Evolutionary conservation across 208 protist genomes (phyloP).

Genomic region (Balamuthia mandrillaris): DNA sequence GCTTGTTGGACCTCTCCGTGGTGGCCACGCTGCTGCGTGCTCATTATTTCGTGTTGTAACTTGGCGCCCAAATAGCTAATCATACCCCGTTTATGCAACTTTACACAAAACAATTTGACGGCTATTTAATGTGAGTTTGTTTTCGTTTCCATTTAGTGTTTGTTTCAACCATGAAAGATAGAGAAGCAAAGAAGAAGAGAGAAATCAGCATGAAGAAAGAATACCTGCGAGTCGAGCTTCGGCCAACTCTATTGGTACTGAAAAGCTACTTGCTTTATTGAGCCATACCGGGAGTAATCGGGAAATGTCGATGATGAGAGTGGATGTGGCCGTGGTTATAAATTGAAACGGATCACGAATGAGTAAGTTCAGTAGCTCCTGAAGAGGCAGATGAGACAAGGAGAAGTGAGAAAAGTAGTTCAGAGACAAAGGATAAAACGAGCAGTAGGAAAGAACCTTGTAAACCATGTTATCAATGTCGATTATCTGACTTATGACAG

Average conservation of each 20-base stretch:
- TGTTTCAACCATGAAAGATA: no score
- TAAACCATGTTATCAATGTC: slow-evolving; percentile 21
- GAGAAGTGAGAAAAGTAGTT: neutral
- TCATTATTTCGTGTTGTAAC: neutral
- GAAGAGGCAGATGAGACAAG: neutral
- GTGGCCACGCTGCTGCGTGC: no score
- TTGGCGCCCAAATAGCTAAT: neutral
- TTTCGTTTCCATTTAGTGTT: neutral
- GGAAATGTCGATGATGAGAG: neutral
- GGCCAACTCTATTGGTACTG: neutral
- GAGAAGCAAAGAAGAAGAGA: no score
- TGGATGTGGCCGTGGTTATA: neutral
- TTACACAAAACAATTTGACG: slow-evolving; percentile 1
- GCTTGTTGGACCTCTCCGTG: no score
- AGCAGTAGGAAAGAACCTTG: neutral
- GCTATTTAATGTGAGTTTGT: neutral
- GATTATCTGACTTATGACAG: neutral
- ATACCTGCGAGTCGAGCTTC: neutral
- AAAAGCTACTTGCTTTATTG: neutral
- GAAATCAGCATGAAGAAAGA: neutral
- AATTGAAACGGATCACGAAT: neutral
- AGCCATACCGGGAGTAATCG: neutral
- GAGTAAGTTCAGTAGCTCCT: slow-evolving; percentile 6
- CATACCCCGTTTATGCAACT: slow-evolving; percentile 1
- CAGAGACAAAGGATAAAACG: neutral